Percentiles rank a stretch among this genome's conserved stretches.
Conservation (phyloP, 257 asterid species). For the Solanum ahanhuiri region DNA sequence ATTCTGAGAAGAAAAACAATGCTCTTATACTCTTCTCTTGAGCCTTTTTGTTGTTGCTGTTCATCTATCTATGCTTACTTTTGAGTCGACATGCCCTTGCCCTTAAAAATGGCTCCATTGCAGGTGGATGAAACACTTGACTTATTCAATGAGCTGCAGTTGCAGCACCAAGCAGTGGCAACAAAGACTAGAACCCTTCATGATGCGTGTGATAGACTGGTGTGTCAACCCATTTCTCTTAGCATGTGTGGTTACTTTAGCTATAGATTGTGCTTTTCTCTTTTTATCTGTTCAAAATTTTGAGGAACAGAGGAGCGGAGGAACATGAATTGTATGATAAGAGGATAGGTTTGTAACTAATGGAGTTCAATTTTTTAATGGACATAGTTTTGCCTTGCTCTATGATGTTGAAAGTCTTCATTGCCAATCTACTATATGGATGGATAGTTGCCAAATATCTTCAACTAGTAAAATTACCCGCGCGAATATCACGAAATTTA, state of each 20-base stretch:
- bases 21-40: neutral
- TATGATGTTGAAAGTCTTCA: neutral
- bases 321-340: neutral
- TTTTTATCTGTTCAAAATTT: neutral
- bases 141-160: slow-evolving; percentile 78
- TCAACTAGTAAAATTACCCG: too few species aligned
- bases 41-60: neutral
- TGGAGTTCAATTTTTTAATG: neutral
- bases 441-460: neutral
- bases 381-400: neutral
- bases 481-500: too few species aligned
- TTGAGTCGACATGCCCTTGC: neutral
- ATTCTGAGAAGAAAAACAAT: neutral
- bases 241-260: neutral
- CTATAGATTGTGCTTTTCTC: neutral
- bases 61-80: slow-evolving; percentile 7
- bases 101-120: slow-evolving; percentile 14
- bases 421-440: neutral
- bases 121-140: slow-evolving; percentile 99
- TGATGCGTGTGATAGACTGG: slow-evolving; percentile 99
- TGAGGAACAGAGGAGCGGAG: neutral
- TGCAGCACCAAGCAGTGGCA: slow-evolving; percentile 97
- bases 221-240: slow-evolving; percentile 21
- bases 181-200: slow-evolving; percentile 94
- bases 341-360: neutral